Evolutionary conservation across 352 stramenopile genomes (phyloP), one percentile per base, ranked within the genome.

Genomic region (Globisporangium spiculum): DNA sequence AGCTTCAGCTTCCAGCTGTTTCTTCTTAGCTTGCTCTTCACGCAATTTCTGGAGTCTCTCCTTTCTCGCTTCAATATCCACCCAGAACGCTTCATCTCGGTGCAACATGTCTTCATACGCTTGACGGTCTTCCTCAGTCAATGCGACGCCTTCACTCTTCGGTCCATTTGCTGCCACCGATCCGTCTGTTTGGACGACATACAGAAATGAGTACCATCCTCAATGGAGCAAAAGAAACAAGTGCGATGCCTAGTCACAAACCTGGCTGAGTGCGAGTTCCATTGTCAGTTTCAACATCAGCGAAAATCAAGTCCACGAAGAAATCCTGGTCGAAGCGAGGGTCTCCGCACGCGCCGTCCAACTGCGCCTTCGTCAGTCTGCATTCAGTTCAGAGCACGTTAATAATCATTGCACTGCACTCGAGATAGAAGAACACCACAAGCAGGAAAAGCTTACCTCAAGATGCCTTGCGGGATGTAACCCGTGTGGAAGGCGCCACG

Each of bases 401-500:
- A 55, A 9, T 20, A 68, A 18, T 27, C 12, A 27, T 26, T 3
- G 2, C 12, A 56, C 22, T 24, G 2, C 41, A 69, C 20, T 4
- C 4, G 58, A 52, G 9, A 63, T 9, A 38, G 52, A 36, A 8
- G 38, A 36, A 8, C 57, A 63, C 5, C n/a, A 60, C 24, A 14
- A 24, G 8, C 18, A n/a, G 18, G 6, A 24, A 52, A 62, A 30
- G 9, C 72, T 27, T 79, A 94, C 77, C 96, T 77, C 56, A 99
- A 77, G 55, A 99, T 97, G 22, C 96, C 95, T 38, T 97, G 89
- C 5, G 96, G 95, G 50, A 99, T 96, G 74, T 99, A 99, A 2
- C 97, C 97, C n/a, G 97, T 99, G 81, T 99, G 97, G 75, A 99
- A 99, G 16, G 94, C 96, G 9, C 94, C 96, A 61, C 97, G 91